phyloP scores from a whole-genome alignment of 257 asterid genomes.

The Nicotiana benthamiana region DNA sequence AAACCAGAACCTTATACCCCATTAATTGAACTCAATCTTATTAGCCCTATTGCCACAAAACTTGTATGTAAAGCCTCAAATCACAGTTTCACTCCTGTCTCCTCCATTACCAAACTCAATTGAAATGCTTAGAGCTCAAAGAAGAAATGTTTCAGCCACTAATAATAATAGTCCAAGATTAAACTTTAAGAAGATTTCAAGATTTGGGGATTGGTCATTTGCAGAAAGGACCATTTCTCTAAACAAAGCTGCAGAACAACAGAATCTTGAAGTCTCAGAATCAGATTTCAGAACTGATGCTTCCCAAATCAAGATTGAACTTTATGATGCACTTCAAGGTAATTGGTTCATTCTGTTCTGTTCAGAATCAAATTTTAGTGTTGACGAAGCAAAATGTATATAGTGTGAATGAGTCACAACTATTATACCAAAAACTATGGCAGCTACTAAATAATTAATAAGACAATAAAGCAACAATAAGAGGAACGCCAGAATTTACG shows the following conservation, averaged over 20 bases:
- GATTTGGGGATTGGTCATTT: constrained; percentile 15
- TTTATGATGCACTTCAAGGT: constrained; percentile 58
- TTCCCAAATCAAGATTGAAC: constrained; percentile 39
- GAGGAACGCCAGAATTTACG: too few species aligned
- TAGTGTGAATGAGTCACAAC: too few species aligned
- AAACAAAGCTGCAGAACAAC: constrained; percentile 34
- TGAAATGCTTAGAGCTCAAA: constrained; percentile 28
- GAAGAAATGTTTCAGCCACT: constrained; percentile 22
- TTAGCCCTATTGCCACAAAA: constrained; percentile 39
- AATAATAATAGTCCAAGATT: too few species aligned
- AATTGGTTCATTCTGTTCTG: neutral
- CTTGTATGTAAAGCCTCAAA: constrained; percentile 37
- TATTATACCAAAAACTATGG: too few species aligned
- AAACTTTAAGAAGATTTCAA: constrained; percentile 17
- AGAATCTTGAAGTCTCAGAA: constrained; percentile 18
- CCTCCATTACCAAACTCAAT: constrained; percentile 27
- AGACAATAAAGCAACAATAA: too few species aligned
- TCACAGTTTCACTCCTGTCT: constrained; percentile 33
- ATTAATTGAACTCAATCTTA: neutral
- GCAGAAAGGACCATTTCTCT: constrained; percentile 9
- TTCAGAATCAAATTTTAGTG: too few species aligned
- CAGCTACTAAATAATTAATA: too few species aligned
- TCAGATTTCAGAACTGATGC: neutral
- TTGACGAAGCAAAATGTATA: too few species aligned
- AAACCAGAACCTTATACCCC: neutral